Percentiles rank a stretch among this genome's conserved stretches.
Evolutionary conservation across 495 filamentous ascomycete genomes (phyloP).

Genomic region (Neurospora sp.): DNA sequence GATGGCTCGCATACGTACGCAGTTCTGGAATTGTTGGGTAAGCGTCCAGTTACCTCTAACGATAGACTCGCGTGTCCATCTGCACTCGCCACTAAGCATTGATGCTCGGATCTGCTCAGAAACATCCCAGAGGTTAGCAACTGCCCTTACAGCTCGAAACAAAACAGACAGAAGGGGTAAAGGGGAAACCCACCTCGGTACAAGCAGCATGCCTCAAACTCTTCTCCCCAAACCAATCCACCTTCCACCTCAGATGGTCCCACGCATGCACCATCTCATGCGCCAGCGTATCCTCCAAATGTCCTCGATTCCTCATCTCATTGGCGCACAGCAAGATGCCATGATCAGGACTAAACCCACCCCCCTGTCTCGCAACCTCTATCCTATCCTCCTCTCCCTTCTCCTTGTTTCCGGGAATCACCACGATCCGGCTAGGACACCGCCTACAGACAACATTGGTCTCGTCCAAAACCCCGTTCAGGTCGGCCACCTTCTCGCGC

Average conservation of each 20-base stretch:
- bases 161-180: background rate
- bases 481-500: conserved; percentile 59
- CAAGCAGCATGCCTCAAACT: conserved; percentile 80
- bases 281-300: conserved; percentile 86
- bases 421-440: conserved; percentile 47
- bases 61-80: conserved; percentile 82
- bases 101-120: conserved; percentile 70
- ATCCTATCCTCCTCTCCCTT: background rate
- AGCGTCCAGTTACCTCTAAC: conserved; percentile 73
- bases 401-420: conserved; percentile 19
- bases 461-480: conserved; percentile 63
- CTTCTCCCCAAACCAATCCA: conserved; percentile 62
- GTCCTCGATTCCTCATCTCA: conserved; percentile 58
- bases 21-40: conserved; percentile 87
- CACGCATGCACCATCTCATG: conserved; percentile 98
- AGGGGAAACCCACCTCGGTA: conserved; percentile 61
- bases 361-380: conserved; percentile 39
- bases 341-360: conserved; percentile 73
- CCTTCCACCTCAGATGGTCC: conserved; percentile 84
- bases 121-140: background rate
- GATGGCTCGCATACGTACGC: conserved; percentile 71
- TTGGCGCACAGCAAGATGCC: conserved; percentile 91
- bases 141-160: background rate
- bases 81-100: conserved; percentile 85
- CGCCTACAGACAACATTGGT: conserved; percentile 72